Evolutionary conservation across 108 stramenopile genomes (phyloP).

Genomic region (Nitzschia sp.): DNA sequence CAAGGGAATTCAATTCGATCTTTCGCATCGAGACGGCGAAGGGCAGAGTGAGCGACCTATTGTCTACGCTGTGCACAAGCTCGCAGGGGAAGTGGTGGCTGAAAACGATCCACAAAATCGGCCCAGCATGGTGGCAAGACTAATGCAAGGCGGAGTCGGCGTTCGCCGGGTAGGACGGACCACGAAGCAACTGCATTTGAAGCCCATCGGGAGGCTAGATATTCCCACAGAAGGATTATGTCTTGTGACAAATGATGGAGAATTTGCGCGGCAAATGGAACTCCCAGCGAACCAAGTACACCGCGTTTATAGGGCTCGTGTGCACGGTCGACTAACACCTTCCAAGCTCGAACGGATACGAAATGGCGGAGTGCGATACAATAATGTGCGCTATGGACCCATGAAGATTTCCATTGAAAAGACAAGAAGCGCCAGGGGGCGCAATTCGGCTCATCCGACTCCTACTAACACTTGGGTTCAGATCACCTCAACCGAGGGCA

Average conservation of each 20-base stretch:
- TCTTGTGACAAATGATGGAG: conserved; percentile 76
- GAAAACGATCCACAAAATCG: conserved; percentile 78
- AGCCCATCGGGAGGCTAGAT: conserved; percentile 80
- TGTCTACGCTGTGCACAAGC: conserved; percentile 76
- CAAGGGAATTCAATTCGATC: conserved; percentile 29
- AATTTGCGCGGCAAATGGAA: conserved; percentile 74
- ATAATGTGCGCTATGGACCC: conserved; percentile 39
- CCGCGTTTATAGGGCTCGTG: conserved; percentile 75
- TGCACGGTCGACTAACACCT: conserved; percentile 64
- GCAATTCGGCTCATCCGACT: background rate
- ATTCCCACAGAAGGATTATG: conserved; percentile 83
- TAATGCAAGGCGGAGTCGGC: conserved; percentile 68
- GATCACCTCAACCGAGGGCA: conserved; percentile 60
- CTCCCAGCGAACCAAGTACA: conserved; percentile 65
- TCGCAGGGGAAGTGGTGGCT: conserved; percentile 70
- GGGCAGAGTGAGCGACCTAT: background rate
- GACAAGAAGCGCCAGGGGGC: background rate
- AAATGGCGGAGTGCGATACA: conserved; percentile 36
- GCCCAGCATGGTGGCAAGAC: conserved; percentile 68
- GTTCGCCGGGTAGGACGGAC: conserved; percentile 19
- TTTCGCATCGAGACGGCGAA: background rate
- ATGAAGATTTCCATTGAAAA: conserved; percentile 72
- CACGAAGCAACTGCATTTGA: conserved; percentile 50
- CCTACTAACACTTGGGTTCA: conserved; percentile 73
- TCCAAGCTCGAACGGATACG: conserved; percentile 60